phyloP scores from a whole-genome alignment of 106 monocot genomes.

The Dactylorhiza incarnata region DNA sequence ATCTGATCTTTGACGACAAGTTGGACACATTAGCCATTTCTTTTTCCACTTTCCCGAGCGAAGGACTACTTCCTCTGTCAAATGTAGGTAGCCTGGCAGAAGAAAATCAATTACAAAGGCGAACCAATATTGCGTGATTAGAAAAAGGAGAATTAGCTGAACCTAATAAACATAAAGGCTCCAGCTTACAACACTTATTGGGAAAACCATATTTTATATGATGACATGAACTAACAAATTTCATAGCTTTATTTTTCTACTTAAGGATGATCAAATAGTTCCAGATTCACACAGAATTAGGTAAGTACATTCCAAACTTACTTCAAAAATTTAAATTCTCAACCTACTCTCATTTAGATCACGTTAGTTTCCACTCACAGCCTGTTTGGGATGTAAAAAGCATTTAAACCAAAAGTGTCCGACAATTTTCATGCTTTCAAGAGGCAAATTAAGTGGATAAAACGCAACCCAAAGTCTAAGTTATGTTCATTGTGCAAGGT shows the following conservation, averaged over 20 bases:
- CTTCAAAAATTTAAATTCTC: background rate
- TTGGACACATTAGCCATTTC: conserved; percentile 93
- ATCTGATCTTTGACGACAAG: conserved; percentile 85
- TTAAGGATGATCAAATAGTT: background rate
- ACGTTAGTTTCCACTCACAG: too few relatives aligned
- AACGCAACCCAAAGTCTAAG: too few relatives aligned
- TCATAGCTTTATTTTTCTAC: background rate
- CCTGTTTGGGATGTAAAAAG: too few relatives aligned
- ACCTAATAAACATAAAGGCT: background rate
- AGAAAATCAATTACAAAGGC: background rate
- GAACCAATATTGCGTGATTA: background rate
- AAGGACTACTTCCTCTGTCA: conserved; percentile 51
- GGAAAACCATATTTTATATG: background rate
- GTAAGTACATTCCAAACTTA: background rate
- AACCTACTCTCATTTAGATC: too few relatives aligned
- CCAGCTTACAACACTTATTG: background rate
- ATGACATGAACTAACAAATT: background rate
- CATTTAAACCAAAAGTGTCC: too few relatives aligned
- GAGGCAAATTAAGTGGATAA: too few relatives aligned
- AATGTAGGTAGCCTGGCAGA: conserved; percentile 66
- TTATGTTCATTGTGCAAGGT: too few relatives aligned
- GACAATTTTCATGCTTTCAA: too few relatives aligned
- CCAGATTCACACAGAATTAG: background rate
- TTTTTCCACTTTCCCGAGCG: conserved; percentile 33
- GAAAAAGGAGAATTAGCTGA: background rate